Evolutionary conservation across 2,329 filamentous ascomycete genomes (phyloP), one percentile per base, ranked within the genome.

Genomic region (Paraconiothyrium brasiliense): DNA sequence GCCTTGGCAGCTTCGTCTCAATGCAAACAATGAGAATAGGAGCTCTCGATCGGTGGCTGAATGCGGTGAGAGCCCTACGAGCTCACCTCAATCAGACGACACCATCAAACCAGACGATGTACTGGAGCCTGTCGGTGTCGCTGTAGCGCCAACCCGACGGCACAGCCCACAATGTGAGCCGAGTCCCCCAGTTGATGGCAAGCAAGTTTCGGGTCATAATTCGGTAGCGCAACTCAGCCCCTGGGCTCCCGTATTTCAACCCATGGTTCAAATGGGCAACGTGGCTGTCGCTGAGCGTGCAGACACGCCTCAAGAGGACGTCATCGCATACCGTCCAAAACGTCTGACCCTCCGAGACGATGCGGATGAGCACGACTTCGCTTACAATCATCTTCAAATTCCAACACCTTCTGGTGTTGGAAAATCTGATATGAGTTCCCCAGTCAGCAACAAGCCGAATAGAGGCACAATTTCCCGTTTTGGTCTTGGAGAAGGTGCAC

Each of bases 21-120:
- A 37, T 32, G 16, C 16, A 2, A 39, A 37, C 7, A 8, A n/a
- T 37, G 11, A 16, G 13, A 4, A 22, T 34, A 35, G 13, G n/a
- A 14, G 13, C 22, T 7, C 24, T 16, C 30, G 20, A 13, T 13
- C 1, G 11, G n/a, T 35, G 10, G 16, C 22, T 4, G 37, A 35
- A 30, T 7, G 27, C 10, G n/a, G 37, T n/a, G 39, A 39, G 16
- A 27, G 5, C 24, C 7, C 41, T 13, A 16, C 14, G 14, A 54
- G 43, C 20, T 59, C 57, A 9, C 57, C 50, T 20, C 30, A 30
- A 1, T 59, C 57, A 41, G 57, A 59, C 20, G n/a, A 6, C 4
- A 59, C 57, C 22, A 41, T 59, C 57, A 59, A 22, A 24, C 41
- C 50, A 13, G 49, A 41, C 8, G 48, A 46, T 27, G 11, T n/a